Conservation (phyloP, 2,329 filamentous ascomycete genomes). For the Cladosporium sp. region DNA sequence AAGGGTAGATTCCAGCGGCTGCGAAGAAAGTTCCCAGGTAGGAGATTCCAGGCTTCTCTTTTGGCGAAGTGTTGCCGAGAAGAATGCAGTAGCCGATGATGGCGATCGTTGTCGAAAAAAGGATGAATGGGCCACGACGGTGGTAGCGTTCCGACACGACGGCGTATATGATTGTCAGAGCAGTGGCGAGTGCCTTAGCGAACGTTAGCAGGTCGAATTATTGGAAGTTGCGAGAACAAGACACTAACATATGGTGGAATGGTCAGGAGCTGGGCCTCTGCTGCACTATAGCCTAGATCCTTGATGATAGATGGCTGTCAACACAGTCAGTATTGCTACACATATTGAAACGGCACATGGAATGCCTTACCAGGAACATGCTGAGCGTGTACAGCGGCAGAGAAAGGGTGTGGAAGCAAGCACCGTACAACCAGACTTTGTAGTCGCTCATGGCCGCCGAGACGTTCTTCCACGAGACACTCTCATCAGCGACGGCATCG, state of each 20-base stretch:
- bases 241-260: conserved; percentile 31
- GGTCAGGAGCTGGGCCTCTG: conserved; percentile 38
- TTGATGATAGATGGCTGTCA: conserved; percentile 58
- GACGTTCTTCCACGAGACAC: conserved; percentile 66
- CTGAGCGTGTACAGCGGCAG: conserved; percentile 49
- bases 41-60: conserved; percentile 39
- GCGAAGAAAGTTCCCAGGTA: conserved; percentile 41
- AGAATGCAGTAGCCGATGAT: conserved; percentile 40
- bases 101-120: conserved; percentile 40
- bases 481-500: conserved; percentile 65
- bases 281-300: conserved; percentile 50
- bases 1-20: conserved; percentile 61
- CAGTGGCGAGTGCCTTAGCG: conserved; percentile 41
- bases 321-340: conserved; percentile 7
- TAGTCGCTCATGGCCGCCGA: conserved; percentile 60
- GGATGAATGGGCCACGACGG: conserved; percentile 61
- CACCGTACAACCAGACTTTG: conserved; percentile 69
- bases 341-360: conserved; percentile 30
- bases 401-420: conserved; percentile 69
- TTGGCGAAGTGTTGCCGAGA: conserved; percentile 28
- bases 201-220: not conserved
- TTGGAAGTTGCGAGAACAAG: conserved; percentile 24
- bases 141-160: conserved; percentile 56
- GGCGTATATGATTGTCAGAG: conserved; percentile 56
- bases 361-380: conserved; percentile 40